Evolutionary conservation across 2,329 filamentous ascomycete genomes (phyloP), one percentile per base, ranked within the genome.

Genomic region (Sarocladium brachiariae): DNA sequence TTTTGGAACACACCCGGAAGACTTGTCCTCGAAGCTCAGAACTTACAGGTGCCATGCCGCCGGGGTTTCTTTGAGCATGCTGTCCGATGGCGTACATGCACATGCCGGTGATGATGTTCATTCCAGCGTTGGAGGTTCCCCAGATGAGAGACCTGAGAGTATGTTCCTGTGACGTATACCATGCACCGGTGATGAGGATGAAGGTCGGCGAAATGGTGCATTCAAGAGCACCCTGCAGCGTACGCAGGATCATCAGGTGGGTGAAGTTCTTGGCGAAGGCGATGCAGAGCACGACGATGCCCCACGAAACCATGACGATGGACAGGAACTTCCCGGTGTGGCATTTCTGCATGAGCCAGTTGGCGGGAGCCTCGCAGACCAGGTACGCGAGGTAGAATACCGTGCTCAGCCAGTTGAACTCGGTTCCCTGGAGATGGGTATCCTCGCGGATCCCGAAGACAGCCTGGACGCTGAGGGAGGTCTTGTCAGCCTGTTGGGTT

Each of bases 301-400:
- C 64, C 61, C 61, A 64, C 0, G 58, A 37, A 1, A 63, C 49
- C 65, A 70, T 68, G 38, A 65, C 63, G 4, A 62, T 58, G 7
- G 63, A 63, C 13, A 70, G 50, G 14, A 65, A 61, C 34, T 60
- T 62, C 25, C 66, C 66, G 0, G 63, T 62, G 9, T 66, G 60
- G 55, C 61, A 65, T 27, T 64, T 63, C 59, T 69, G 63, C 54
- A 65, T 58, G 1, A 65, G 51, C 52, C 57, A 65, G 39, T 63
- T 65, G 3, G 53, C 56, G 0, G 61, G 61, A 2, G 53, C 56
- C 55, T 65, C 63, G 51, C 55, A 60, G 5, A 62, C 53, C 48
- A 62, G 41, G 52, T 60, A 63, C 2, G 62, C 53, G 3, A 63
- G 54, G 30, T 65, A 65, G 41, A 65, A 65, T 23, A 59, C 54